phyloP scores from a whole-genome alignment of 371 early-diverging fungal species.

The Apophysomyces sp. region DNA sequence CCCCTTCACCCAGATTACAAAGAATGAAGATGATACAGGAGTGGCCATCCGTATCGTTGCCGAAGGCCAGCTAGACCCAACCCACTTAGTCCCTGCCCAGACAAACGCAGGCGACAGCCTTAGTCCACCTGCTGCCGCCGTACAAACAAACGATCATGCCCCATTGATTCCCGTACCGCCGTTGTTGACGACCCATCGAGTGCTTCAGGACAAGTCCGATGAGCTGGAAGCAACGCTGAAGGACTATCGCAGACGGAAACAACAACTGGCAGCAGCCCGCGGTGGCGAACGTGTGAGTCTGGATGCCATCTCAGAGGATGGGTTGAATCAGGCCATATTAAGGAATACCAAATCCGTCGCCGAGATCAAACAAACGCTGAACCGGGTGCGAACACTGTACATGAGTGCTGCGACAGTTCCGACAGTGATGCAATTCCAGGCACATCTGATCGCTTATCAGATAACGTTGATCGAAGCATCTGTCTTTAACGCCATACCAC shows the following conservation, averaged over 20 bases:
- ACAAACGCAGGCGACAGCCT: slow-evolving; percentile 48
- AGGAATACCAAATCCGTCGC: slow-evolving; percentile 45
- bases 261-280: slow-evolving; percentile 6
- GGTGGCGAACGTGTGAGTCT: background rate
- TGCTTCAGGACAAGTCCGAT: slow-evolving; percentile 37
- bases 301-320: slow-evolving; percentile 31
- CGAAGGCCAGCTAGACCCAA: slow-evolving; percentile 46
- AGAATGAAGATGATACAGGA: background rate
- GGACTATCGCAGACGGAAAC: slow-evolving; percentile 23
- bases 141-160: slow-evolving; percentile 34
- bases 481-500: slow-evolving; percentile 69
- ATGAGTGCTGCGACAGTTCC: slow-evolving; percentile 62
- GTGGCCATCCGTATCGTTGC: slow-evolving; percentile 20
- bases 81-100: slow-evolving; percentile 49
- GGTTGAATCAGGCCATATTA: slow-evolving; percentile 42
- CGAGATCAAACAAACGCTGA: slow-evolving; percentile 50
- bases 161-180: slow-evolving; percentile 61
- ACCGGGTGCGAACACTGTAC: slow-evolving; percentile 54
- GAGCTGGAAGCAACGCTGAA: slow-evolving; percentile 37
- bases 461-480: slow-evolving; percentile 72
- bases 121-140: slow-evolving; percentile 24
- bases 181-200: slow-evolving; percentile 53
- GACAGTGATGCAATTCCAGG: slow-evolving; percentile 63
- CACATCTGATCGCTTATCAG: slow-evolving; percentile 72
- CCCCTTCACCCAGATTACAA: slow-evolving; percentile 1